These are phyloP conservation scores for Elongisporangium senticosum DNA, from an alignment of 352 stramenopile genomes.

Conservation along the genomic window DNA sequence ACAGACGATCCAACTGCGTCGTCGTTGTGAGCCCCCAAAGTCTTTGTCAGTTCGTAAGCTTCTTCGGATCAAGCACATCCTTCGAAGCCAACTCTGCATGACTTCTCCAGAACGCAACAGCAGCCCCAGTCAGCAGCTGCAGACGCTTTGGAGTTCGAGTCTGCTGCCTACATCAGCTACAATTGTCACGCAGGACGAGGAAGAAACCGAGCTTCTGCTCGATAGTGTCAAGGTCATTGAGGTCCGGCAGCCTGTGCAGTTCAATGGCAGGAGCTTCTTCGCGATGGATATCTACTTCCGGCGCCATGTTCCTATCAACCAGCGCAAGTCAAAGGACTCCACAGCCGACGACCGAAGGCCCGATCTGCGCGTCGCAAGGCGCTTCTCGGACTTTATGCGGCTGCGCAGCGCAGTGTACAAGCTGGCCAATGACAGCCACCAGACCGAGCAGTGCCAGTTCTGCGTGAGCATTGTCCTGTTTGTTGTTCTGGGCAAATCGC, in stretches of 20 bases:
- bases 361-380: constrained; percentile 14
- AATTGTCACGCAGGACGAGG: not conserved
- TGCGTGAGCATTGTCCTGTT: constrained; percentile 17
- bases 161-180: not conserved
- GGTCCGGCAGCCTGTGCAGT: not conserved
- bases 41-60: not conserved
- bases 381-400: constrained; percentile 21
- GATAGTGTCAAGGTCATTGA: not conserved
- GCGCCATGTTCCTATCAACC: not conserved
- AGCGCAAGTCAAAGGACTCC: not conserved
- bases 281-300: not conserved
- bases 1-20: not conserved
- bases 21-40: not conserved
- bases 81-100: not conserved
- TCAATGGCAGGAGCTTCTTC: not conserved
- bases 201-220: not conserved
- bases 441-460: constrained; percentile 14
- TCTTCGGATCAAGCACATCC: not conserved
- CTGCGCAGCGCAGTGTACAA: constrained; percentile 21
- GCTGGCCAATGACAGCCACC: constrained; percentile 10
- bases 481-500: constrained; percentile 15
- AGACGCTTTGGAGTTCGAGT: not conserved
- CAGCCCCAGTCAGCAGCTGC: not conserved
- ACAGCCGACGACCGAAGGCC: constrained; percentile 1
- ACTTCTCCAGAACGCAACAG: not conserved